These are phyloP conservation scores for Lipomyces yamadae DNA, from an alignment of 805 yeast species.

Conservation along the genomic window DNA sequence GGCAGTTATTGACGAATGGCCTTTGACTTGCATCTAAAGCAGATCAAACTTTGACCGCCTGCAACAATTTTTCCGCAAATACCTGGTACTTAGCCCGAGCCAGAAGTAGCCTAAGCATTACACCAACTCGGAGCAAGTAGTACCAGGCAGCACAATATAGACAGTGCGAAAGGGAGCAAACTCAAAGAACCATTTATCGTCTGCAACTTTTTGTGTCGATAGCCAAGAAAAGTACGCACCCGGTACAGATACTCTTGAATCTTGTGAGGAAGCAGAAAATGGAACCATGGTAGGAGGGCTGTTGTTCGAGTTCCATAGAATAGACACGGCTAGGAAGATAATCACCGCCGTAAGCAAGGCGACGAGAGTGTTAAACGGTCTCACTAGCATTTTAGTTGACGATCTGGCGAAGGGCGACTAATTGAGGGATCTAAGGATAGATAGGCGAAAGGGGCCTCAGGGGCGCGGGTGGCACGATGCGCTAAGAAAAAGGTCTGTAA, in stretches of 20 bases:
- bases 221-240: conserved; percentile 12
- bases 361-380: conserved; percentile 33
- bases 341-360: conserved; percentile 31
- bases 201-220: not conserved
- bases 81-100: too few relatives aligned
- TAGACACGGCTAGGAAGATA: conserved; percentile 31
- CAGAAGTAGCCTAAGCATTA: too few relatives aligned
- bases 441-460: not conserved
- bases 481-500: not conserved
- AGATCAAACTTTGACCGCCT: not conserved
- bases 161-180: not conserved
- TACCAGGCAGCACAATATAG: not conserved
- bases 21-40: too few relatives aligned
- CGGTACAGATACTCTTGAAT: not conserved
- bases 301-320: conserved; percentile 25
- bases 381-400: conserved; percentile 22
- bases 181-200: not conserved
- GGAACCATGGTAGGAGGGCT: conserved; percentile 21
- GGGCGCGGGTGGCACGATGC: not conserved
- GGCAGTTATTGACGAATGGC: not conserved
- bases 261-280: conserved; percentile 12
- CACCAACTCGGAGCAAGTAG: not conserved
- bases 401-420: not conserved
- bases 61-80: too few relatives aligned
- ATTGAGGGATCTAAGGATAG: not conserved